Conservation (phyloP, 306 rosid species). For the Rubus idaeus region DNA sequence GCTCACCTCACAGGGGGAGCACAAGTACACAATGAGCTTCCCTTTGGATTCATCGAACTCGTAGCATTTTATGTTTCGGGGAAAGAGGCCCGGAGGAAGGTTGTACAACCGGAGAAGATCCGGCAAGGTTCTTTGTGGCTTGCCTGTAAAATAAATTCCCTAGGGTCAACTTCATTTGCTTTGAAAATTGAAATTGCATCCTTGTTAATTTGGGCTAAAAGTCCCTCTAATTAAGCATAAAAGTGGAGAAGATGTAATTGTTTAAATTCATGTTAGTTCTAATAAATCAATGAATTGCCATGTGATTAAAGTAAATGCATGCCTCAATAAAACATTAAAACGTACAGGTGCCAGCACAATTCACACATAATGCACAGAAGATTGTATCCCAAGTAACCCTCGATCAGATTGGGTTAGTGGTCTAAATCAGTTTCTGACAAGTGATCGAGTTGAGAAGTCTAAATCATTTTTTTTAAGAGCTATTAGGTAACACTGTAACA, state of each 20-base stretch:
- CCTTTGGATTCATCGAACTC: conserved; percentile 52
- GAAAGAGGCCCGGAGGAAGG: conserved; percentile 73
- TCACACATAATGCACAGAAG: no score
- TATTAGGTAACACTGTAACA: background rate
- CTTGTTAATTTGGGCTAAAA: background rate
- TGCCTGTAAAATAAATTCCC: conserved; percentile 48
- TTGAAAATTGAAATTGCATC: background rate
- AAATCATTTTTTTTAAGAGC: background rate
- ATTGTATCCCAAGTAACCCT: background rate
- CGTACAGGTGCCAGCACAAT: background rate
- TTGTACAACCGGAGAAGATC: conserved; percentile 80
- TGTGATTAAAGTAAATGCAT: background rate
- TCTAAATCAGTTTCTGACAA: conserved; percentile 1
- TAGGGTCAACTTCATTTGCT: background rate
- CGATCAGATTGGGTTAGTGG: conserved; percentile 1
- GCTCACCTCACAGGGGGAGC: conserved; percentile 51
- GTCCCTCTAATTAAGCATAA: background rate
- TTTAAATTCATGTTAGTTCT: no score
- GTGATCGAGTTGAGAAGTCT: background rate
- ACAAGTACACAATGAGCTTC: conserved; percentile 46
- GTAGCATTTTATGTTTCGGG: conserved; percentile 64
- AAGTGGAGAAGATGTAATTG: no score
- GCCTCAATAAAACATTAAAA: background rate
- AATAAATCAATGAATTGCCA: no score
- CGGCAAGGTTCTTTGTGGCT: conserved; percentile 61